Evolutionary conservation across 169 alveolate species (phyloP).

Genomic region (Plasmodium inui): DNA sequence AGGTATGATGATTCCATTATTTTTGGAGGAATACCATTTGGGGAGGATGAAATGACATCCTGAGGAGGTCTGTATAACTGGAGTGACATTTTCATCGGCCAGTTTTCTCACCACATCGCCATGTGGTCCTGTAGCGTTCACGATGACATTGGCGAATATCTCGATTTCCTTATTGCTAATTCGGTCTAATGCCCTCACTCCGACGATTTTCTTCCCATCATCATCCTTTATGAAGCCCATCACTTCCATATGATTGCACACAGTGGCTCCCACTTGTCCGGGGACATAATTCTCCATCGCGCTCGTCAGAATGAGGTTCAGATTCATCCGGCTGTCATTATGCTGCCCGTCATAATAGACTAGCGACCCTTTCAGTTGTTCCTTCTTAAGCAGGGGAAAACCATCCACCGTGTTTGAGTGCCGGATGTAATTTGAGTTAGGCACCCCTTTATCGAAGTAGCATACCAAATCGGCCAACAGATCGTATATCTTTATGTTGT

Average conservation of each 20-base stretch:
- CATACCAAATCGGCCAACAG: constrained; percentile 88
- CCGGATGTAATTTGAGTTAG: constrained; percentile 81
- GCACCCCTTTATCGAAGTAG: constrained; percentile 88
- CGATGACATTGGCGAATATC: constrained; percentile 89
- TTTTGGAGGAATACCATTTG: constrained; percentile 83
- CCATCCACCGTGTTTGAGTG: constrained; percentile 79
- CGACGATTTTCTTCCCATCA: constrained; percentile 85
- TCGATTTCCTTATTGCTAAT: constrained; percentile 86
- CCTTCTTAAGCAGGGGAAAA: constrained; percentile 82
- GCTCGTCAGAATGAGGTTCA: constrained; percentile 90
- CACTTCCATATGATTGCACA: constrained; percentile 91
- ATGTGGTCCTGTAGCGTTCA: constrained; percentile 93
- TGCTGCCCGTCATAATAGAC: constrained; percentile 94
- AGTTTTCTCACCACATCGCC: constrained; percentile 85
- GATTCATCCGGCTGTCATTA: constrained; percentile 92
- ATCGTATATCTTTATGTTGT: constrained; percentile 91
- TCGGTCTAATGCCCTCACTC: constrained; percentile 88
- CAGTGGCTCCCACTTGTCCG: constrained; percentile 90
- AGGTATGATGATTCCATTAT: constrained; percentile 91
- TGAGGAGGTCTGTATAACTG: constrained; percentile 53
- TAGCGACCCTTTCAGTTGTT: constrained; percentile 86
- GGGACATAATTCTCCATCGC: constrained; percentile 88
- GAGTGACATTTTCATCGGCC: constrained; percentile 77
- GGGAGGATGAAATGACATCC: constrained; percentile 91
- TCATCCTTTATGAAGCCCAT: constrained; percentile 83